Evolutionary conservation across 2,329 filamentous ascomycete species (phyloP).

Genomic region (Fusarium caatingaense): DNA sequence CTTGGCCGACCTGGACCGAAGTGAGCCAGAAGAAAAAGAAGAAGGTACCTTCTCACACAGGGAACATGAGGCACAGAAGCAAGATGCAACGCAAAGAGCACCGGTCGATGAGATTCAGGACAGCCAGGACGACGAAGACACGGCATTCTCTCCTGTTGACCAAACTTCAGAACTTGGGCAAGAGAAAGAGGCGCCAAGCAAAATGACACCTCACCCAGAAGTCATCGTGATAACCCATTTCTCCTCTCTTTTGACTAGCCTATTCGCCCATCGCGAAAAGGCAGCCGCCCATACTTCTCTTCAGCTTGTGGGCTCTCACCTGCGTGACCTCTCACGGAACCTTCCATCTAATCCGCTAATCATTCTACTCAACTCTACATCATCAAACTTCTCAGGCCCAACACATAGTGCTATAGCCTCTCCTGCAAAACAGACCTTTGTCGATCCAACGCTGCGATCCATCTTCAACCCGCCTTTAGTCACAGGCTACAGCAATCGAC

Average conservation of each 20-base stretch:
- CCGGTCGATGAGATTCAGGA: constrained; percentile 48
- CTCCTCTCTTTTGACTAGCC: constrained; percentile 61
- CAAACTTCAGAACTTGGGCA: constrained; percentile 1
- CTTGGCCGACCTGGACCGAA: constrained; percentile 60
- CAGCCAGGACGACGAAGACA: constrained; percentile 50
- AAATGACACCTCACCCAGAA: constrained; percentile 41
- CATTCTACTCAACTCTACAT: constrained; percentile 66
- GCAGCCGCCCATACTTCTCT: constrained; percentile 60
- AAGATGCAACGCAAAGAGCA: neutral
- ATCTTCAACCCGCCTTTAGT: constrained; percentile 57
- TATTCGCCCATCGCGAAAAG: constrained; percentile 63
- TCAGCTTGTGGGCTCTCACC: constrained; percentile 59
- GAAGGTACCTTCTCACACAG: constrained; percentile 37
- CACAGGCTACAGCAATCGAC: constrained; percentile 31
- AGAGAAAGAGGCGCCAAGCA: constrained; percentile 2
- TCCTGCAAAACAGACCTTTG: constrained; percentile 11
- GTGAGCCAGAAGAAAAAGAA: constrained; percentile 49
- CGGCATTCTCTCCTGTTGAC: constrained; percentile 25
- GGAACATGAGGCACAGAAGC: neutral
- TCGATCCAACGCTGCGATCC: constrained; percentile 62
- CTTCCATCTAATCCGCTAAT: constrained; percentile 59
- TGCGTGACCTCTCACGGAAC: constrained; percentile 59
- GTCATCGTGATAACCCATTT: constrained; percentile 68
- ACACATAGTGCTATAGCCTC: constrained; percentile 2
- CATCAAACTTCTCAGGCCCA: constrained; percentile 13